Evolutionary conservation across 805 yeast species (phyloP).

Genomic region (Maudiozyma pseudohumilis): DNA sequence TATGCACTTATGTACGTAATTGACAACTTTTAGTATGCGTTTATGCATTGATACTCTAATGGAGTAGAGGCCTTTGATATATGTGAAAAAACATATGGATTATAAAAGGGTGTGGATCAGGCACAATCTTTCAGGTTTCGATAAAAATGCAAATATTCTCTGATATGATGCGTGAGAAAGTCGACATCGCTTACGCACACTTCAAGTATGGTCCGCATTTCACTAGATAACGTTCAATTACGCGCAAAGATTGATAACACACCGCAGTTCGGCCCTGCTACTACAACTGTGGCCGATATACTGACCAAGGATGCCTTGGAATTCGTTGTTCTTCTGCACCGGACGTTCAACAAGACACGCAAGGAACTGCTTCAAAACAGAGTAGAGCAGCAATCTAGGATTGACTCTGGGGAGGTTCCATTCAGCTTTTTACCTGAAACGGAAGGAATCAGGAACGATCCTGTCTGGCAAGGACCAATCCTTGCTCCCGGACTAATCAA

Average conservation of each 20-base stretch:
- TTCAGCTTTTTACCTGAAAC: conserved; percentile 62
- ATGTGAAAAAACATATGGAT: too few relatives aligned
- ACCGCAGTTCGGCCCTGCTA: conserved; percentile 28
- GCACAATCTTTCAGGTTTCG: too few relatives aligned
- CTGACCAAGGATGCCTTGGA: conserved; percentile 43
- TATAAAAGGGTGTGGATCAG: too few relatives aligned
- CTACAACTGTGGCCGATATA: conserved; percentile 32
- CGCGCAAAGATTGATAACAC: conserved; percentile 26
- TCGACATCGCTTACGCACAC: too few relatives aligned
- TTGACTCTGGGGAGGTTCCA: conserved; percentile 49
- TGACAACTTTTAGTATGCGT: too few relatives aligned
- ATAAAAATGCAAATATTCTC: too few relatives aligned
- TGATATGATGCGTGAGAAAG: too few relatives aligned
- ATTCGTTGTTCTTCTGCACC: conserved; percentile 62
- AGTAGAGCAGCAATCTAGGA: conserved; percentile 45
- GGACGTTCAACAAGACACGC: conserved; percentile 58
- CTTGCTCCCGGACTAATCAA: conserved; percentile 64
- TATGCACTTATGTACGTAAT: too few relatives aligned
- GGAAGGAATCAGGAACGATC: conserved; percentile 54
- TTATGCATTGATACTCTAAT: too few relatives aligned
- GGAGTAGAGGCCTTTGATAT: too few relatives aligned
- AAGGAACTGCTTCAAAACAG: conserved; percentile 51
- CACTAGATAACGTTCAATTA: conserved; percentile 29
- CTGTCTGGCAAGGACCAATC: conserved; percentile 66
- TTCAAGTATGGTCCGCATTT: conserved; percentile 8